phyloP scores from a whole-genome alignment of 2,329 filamentous ascomycete genomes.

The Pseudogymnoascus sp. region DNA sequence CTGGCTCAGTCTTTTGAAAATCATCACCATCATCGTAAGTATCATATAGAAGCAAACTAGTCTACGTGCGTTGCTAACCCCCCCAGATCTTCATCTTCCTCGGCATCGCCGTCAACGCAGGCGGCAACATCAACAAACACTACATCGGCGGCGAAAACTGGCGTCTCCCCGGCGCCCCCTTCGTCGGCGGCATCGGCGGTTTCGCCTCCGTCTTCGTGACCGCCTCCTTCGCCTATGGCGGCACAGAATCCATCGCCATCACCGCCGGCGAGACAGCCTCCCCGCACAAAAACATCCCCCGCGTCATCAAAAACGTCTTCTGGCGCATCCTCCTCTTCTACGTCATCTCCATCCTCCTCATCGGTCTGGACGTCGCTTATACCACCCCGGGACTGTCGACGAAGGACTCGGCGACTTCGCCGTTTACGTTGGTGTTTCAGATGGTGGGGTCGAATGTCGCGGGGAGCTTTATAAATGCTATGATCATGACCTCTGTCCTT shows the following conservation, averaged over 20 bases:
- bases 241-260: conserved; percentile 56
- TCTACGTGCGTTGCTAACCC: background rate
- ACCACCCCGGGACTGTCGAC: conserved; percentile 30
- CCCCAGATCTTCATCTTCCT: conserved; percentile 51
- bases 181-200: conserved; percentile 55
- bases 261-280: conserved; percentile 58
- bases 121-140: conserved; percentile 42
- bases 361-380: conserved; percentile 53
- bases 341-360: conserved; percentile 41
- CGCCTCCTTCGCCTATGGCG: conserved; percentile 52
- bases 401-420: conserved; percentile 38
- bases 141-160: conserved; percentile 53
- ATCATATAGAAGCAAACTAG: background rate
- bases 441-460: conserved; percentile 45
- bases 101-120: conserved; percentile 50
- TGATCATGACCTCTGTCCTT: conserved; percentile 49
- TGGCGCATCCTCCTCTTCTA: conserved; percentile 44
- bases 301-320: conserved; percentile 57
- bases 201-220: conserved; percentile 57
- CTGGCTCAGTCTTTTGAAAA: conserved; percentile 47
- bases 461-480: conserved; percentile 51
- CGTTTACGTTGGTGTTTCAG: conserved; percentile 54
- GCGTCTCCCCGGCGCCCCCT: conserved; percentile 51
- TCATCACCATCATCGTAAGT: conserved; percentile 39
- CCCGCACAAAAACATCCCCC: conserved; percentile 50